Evolutionary conservation across 106 monocot species (phyloP).

Genomic region (Xerophyta viscosa): DNA sequence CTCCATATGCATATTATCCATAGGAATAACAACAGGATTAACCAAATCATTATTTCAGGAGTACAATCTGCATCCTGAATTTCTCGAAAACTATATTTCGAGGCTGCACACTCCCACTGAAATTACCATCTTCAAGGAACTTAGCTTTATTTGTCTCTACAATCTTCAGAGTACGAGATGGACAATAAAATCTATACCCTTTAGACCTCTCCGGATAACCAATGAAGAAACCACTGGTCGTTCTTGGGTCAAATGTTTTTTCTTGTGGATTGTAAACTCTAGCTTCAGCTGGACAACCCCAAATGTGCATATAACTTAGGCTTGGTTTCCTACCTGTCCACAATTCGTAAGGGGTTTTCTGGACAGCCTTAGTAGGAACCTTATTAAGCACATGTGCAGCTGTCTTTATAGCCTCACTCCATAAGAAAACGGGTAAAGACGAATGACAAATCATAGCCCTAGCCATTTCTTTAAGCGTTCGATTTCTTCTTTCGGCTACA

Average conservation of each 20-base stretch:
- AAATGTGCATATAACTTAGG: slow-evolving; percentile 6
- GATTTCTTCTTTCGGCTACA: slow-evolving; percentile 3
- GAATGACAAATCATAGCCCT: slow-evolving; percentile 1
- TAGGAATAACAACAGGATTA: too few relatives aligned
- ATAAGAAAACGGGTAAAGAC: background rate
- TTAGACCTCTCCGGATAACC: background rate
- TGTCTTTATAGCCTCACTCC: background rate
- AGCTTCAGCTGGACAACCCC: slow-evolving; percentile 1
- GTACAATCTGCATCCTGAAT: background rate
- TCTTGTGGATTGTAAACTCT: slow-evolving; percentile 4
- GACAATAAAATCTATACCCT: slow-evolving; percentile 3
- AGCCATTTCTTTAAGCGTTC: slow-evolving; percentile 3
- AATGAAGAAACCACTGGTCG: slow-evolving; percentile 1
- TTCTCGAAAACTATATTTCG: background rate
- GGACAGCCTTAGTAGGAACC: slow-evolving; percentile 8
- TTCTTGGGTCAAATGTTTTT: background rate
- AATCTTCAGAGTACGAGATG: background rate
- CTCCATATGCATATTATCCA: too few relatives aligned
- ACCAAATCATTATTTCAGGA: background rate
- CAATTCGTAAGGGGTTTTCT: slow-evolving; percentile 1
- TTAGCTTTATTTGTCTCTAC: background rate
- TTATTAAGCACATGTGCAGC: background rate
- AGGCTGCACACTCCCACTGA: slow-evolving; percentile 1
- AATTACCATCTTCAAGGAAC: background rate
- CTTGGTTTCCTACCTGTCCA: slow-evolving; percentile 7